Base-by-base conservation (phyloP, 2,329 filamentous ascomycete genomes). In the Talaromyces sp. region DNA sequence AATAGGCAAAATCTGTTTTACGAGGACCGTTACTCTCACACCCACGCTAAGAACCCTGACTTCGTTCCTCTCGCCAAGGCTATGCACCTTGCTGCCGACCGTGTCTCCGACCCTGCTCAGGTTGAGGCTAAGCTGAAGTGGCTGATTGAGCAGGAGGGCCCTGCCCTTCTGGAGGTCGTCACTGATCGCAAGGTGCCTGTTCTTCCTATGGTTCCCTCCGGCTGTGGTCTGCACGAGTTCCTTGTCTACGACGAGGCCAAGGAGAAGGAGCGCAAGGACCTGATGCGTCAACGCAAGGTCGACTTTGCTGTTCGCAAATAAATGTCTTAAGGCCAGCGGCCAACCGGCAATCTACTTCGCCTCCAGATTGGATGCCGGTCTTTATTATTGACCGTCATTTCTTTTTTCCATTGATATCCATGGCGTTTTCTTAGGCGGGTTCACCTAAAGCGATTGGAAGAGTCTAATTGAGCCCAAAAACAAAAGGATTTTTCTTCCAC, bases 151-250 rank as follows among this genome's bases (percentile, higher is more conserved):
- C 86, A 84, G 5, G 89, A 97, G 27, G 94, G 93, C n/a, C 94
- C 94, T 17, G 92, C 92, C 36, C 82, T 97, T 59, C 81, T 99
- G 55, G 93, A 97, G 77, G 88, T 99, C 49, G 82, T 96, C 47
- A 94, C 90, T 3, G 94, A 97, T 74, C 83, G 84, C 70, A 87
- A 79, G 69, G 77, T 78, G 22, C 93, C 93, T 42, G 93, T 99
- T n/a, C 78, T 97, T 67, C 94, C 94, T 33, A 97, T 97, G 94
- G 94, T 99, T 42, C 93, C 93, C 3, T 87, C 85, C 35, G 94
- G 94, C 33, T 87, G 84, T 57, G 93, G 82, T 54, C 81, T 99
- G 66, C 91, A 97, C 71, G 94, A 97, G 75, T 97, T 97, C 77
- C 81, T 97, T 70, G 83, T 92, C 16, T 96, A 90, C 75, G 91